These are phyloP conservation scores for Alternaria metachromatica DNA, from an alignment of 2,329 filamentous ascomycete genomes.

Conservation along the genomic window DNA sequence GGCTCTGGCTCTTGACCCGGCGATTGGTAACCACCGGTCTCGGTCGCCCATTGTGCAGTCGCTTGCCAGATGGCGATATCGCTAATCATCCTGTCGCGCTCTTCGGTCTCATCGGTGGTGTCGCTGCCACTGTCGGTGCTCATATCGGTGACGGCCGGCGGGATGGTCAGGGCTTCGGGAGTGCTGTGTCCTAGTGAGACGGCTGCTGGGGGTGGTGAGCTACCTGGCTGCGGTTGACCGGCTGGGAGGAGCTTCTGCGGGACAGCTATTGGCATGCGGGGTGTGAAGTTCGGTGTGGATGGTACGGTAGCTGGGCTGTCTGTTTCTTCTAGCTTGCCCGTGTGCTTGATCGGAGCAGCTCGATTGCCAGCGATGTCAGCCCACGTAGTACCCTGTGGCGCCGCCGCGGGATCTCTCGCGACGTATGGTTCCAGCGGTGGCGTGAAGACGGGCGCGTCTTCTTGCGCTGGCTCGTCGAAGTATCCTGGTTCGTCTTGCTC, in stretches of 20 bases:
- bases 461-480: neutral
- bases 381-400: constrained; percentile 10
- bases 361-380: constrained; percentile 9
- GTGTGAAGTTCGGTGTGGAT: neutral
- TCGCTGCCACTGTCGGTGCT: neutral
- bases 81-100: neutral
- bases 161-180: neutral
- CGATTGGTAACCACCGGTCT: neutral
- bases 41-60: neutral
- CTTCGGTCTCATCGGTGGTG: neutral
- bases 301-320: neutral
- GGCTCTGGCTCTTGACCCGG: neutral
- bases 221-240: neutral
- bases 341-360: neutral
- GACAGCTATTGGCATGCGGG: neutral
- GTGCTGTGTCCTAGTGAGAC: neutral
- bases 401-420: neutral
- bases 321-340: neutral
- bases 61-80: neutral
- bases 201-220: neutral
- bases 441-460: neutral
- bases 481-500: neutral
- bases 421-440: neutral
- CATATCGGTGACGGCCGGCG: neutral
- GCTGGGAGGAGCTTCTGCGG: neutral